Evolutionary conservation across 805 yeast species (phyloP).

Genomic region (Ogataea neopini): DNA sequence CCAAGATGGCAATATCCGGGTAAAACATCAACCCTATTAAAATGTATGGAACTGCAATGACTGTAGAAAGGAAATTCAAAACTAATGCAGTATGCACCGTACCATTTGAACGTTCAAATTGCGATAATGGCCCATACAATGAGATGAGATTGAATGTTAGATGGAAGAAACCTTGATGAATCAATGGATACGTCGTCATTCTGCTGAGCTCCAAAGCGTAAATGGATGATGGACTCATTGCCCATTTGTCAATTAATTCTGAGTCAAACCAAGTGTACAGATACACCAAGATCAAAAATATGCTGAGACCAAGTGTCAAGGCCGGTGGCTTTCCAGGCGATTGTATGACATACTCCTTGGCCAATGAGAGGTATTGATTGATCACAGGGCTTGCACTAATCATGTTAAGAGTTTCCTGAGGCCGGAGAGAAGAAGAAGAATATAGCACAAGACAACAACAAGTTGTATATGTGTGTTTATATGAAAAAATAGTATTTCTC

Average conservation of each 20-base stretch:
- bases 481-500: no score
- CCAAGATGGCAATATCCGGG: conserved; percentile 57
- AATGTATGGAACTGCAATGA: conserved; percentile 66
- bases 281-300: conserved; percentile 52
- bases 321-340: conserved; percentile 38
- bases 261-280: conserved; percentile 34
- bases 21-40: conserved; percentile 49
- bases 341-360: conserved; percentile 3
- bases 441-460: no score
- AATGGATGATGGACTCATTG: conserved; percentile 58
- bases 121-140: conserved; percentile 57
- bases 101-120: conserved; percentile 73
- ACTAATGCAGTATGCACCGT: conserved; percentile 85
- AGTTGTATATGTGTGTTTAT: no score
- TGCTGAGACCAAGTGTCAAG: conserved; percentile 57
- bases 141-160: conserved; percentile 58
- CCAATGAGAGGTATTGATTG: background rate
- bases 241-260: conserved; percentile 39
- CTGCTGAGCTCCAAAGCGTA: conserved; percentile 48
- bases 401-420: background rate
- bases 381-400: conserved; percentile 5
- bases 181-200: conserved; percentile 71
- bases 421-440: no score
- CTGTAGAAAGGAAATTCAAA: conserved; percentile 67
- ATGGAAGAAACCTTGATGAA: conserved; percentile 64